These are phyloP conservation scores for Vitis hybrid DNA, from an alignment of 177 flowering plant genomes.

Conservation along the genomic window DNA sequence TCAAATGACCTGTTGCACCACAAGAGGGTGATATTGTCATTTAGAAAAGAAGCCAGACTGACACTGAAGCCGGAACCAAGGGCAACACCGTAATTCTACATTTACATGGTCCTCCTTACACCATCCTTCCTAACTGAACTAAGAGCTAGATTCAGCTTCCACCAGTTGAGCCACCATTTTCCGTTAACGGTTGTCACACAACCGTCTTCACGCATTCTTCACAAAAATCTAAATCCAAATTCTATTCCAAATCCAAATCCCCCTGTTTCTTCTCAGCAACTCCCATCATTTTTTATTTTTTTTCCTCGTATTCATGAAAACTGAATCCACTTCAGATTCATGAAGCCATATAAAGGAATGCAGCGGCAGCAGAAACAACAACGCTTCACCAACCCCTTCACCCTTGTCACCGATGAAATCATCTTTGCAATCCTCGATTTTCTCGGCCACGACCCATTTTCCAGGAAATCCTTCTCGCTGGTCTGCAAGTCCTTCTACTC, in stretches of 20 bases:
- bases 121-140: background rate
- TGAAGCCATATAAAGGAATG: no score
- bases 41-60: background rate
- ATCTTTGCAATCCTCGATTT: constrained; percentile 58
- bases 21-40: background rate
- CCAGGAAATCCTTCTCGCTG: constrained; percentile 63
- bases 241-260: background rate
- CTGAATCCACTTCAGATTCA: no score
- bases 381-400: constrained; percentile 27
- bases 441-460: constrained; percentile 42
- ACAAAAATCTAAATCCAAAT: background rate
- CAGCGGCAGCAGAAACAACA: background rate
- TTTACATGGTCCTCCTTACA: background rate
- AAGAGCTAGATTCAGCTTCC: no score
- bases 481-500: constrained; percentile 53
- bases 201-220: background rate
- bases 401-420: constrained; percentile 54
- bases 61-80: background rate
- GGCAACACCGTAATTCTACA: background rate
- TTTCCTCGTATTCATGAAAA: background rate
- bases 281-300: background rate
- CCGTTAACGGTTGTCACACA: background rate
- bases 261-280: background rate
- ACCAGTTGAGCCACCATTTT: background rate
- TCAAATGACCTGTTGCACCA: background rate